phyloP scores from a whole-genome alignment of 345 rosid species.

The Sapria himalayana region DNA sequence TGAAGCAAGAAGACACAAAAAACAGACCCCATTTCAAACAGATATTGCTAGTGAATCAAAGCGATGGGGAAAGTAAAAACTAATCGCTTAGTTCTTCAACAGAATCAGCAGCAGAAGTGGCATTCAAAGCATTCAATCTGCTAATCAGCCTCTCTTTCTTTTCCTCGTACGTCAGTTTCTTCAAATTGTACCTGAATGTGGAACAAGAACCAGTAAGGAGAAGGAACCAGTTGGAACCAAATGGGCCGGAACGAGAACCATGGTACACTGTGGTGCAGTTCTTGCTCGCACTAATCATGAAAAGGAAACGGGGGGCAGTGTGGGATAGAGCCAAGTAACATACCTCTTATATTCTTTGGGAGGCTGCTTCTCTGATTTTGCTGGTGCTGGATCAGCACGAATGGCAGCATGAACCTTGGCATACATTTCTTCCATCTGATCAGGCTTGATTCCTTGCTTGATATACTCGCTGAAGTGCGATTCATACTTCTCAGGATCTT shows the following conservation, averaged over 20 bases:
- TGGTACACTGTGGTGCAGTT: too few relatives aligned
- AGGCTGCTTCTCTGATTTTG: slow-evolving; percentile 30
- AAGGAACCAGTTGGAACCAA: background rate
- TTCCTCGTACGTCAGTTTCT: slow-evolving; percentile 65
- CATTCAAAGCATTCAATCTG: slow-evolving; percentile 40
- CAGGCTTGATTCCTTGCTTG: slow-evolving; percentile 35
- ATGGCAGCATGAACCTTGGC: slow-evolving; percentile 59
- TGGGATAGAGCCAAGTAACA: background rate
- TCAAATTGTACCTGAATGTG: slow-evolving; percentile 46
- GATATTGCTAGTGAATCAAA: too few relatives aligned
- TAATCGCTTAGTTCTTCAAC: too few relatives aligned
- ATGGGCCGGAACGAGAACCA: background rate
- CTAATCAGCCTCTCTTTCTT: slow-evolving; percentile 59
- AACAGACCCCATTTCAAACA: too few relatives aligned
- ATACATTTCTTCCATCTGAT: slow-evolving; percentile 34
- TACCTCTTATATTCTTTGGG: slow-evolving; percentile 51
- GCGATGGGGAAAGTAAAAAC: too few relatives aligned
- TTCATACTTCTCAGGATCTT: slow-evolving; percentile 56
- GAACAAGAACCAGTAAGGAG: background rate
- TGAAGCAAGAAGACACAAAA: too few relatives aligned
- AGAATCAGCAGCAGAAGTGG: slow-evolving; percentile 15
- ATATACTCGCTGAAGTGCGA: slow-evolving; percentile 40
- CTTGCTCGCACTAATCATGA: too few relatives aligned
- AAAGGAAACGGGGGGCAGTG: background rate
- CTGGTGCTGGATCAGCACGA: slow-evolving; percentile 34